Evolutionary conservation across 768 basidiomycete species (phyloP).

Genomic region (Hericium rajendrae): DNA sequence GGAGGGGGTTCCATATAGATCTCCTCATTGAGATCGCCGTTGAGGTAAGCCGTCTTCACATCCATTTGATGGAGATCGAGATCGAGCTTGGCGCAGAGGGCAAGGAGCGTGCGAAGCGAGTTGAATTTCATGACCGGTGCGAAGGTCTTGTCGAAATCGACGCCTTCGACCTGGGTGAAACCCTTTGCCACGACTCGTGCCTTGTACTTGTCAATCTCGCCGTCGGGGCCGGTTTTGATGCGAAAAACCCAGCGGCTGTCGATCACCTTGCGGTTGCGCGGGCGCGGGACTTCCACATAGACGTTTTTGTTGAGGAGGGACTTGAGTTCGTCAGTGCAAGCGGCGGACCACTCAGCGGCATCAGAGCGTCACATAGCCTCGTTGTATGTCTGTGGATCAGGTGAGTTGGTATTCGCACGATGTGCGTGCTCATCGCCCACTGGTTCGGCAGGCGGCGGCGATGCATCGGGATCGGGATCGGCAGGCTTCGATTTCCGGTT

Average conservation of each 20-base stretch:
- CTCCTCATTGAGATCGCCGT: not conserved
- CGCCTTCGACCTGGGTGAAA: constrained; percentile 29
- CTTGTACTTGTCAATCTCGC: constrained; percentile 24
- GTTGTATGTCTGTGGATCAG: not conserved
- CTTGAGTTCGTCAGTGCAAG: not conserved
- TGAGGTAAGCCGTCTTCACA: not conserved
- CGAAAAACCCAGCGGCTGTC: constrained; percentile 19
- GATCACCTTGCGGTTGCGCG: not conserved
- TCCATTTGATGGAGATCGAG: not conserved
- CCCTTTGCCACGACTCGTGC: constrained; percentile 33
- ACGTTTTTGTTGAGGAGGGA: not conserved
- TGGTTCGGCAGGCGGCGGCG: no score
- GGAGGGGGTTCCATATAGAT: not conserved
- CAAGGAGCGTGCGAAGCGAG: constrained; percentile 26
- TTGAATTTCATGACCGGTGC: constrained; percentile 32
- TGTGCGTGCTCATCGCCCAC: no score
- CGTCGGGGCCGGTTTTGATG: constrained; percentile 19
- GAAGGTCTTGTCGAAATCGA: constrained; percentile 33
- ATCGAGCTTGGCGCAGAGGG: constrained; percentile 12
- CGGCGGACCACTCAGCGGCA: not conserved
- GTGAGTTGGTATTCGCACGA: no score
- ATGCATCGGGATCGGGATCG: no score
- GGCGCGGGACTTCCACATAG: not conserved
- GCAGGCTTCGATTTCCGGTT: not conserved
- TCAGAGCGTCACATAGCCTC: not conserved